phyloP scores from a whole-genome alignment of 108 stramenopile genomes.

The Licmophora abbreviata region DNA sequence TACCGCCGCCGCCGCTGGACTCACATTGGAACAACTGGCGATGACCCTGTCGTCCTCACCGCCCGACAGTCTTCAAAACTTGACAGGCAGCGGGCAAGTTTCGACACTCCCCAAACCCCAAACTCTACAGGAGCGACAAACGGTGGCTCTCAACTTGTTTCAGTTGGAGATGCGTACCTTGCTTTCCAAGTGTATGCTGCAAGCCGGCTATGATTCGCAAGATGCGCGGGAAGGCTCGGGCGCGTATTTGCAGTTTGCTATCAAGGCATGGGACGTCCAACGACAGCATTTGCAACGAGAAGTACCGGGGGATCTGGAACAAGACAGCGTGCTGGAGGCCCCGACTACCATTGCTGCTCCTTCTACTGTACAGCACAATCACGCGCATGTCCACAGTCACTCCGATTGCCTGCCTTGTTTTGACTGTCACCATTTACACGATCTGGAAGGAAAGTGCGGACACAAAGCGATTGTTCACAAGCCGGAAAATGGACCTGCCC shows the following conservation, averaged over 20 bases:
- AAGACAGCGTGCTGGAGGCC: not conserved
- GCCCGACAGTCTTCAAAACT: not conserved
- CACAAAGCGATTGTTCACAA: conserved; percentile 58
- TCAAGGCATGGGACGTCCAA: conserved; percentile 32
- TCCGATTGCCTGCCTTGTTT: not conserved
- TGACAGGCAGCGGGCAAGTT: not conserved
- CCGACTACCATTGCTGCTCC: not conserved
- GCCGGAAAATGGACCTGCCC: conserved; percentile 35
- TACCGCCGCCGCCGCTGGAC: conserved; percentile 29
- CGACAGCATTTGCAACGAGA: conserved; percentile 19
- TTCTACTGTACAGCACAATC: not conserved
- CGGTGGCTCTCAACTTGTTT: conserved; percentile 24
- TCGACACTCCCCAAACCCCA: conserved; percentile 8
- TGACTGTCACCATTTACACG: conserved; percentile 40
- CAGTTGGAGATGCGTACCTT: conserved; percentile 22
- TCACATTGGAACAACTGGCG: conserved; percentile 43
- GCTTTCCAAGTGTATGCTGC: conserved; percentile 29
- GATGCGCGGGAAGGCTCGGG: conserved; percentile 17
- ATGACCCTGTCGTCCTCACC: conserved; percentile 15
- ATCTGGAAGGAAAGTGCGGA: conserved; percentile 48
- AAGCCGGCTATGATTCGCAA: conserved; percentile 29
- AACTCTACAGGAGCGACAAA: conserved; percentile 2
- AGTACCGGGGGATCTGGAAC: not conserved
- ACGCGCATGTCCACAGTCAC: conserved; percentile 13
- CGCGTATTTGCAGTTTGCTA: conserved; percentile 29